Evolutionary conservation across 2,329 filamentous ascomycete species (phyloP).

Genomic region (Aureobasidium subglaciale): DNA sequence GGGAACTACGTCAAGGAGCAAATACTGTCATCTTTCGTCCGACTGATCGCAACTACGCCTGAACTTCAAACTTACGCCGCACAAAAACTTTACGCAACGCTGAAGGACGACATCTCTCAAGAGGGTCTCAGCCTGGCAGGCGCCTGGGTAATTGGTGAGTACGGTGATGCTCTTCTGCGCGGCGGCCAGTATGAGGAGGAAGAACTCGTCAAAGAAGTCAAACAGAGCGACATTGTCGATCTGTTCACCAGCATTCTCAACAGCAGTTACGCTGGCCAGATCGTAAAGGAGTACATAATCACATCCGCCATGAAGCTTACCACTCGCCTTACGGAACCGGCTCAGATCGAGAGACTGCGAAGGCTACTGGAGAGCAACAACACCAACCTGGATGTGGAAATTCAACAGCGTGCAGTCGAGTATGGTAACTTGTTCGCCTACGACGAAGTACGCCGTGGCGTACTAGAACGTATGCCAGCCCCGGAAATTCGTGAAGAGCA

Average conservation of each 20-base stretch:
- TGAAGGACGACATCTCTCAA: conserved; percentile 96
- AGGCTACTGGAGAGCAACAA: conserved; percentile 70
- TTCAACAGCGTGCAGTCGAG: conserved; percentile 92
- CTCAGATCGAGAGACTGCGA: conserved; percentile 81
- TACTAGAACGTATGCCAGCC: conserved; percentile 95
- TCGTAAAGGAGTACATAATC: conserved; percentile 90
- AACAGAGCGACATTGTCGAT: conserved; percentile 84
- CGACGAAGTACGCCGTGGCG: conserved; percentile 78
- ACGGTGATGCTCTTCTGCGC: conserved; percentile 79
- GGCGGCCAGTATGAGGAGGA: conserved; percentile 93
- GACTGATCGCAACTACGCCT: conserved; percentile 86
- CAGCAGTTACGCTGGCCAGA: conserved; percentile 88
- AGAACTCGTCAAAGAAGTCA: conserved; percentile 74
- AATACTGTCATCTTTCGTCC: conserved; percentile 92
- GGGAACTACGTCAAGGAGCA: conserved; percentile 98
- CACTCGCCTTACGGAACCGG: conserved; percentile 71
- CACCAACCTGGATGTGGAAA: conserved; percentile 85
- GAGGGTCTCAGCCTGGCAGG: conserved; percentile 90
- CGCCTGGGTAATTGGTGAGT: conserved; percentile 97
- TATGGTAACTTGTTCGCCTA: conserved; percentile 91
- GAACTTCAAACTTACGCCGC: conserved; percentile 95
- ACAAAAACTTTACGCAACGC: conserved; percentile 82
- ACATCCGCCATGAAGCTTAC: conserved; percentile 94
- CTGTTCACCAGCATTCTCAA: conserved; percentile 87
- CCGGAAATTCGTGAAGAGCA: conserved; percentile 96